These are phyloP conservation scores for Tulasnella sp. DNA, from an alignment of 768 basidiomycete species.

Conservation along the genomic window DNA sequence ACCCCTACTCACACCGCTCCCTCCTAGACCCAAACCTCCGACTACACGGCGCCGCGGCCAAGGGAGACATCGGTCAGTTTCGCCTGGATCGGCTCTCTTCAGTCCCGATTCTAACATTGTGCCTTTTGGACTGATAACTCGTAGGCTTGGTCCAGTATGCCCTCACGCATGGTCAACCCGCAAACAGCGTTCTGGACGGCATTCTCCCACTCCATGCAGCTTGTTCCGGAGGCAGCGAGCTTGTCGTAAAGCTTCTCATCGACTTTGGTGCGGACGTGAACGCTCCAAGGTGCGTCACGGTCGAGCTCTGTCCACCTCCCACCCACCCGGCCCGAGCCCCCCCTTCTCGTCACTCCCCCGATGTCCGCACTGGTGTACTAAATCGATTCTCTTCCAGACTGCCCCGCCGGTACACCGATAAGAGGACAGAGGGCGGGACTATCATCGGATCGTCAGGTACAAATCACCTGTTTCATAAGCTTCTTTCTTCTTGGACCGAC, in stretches of 20 bases:
- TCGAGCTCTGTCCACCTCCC: constrained; percentile 5
- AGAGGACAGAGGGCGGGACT: constrained; percentile 25
- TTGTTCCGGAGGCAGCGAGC: constrained; percentile 76
- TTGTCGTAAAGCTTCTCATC: constrained; percentile 78
- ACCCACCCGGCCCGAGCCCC: neutral
- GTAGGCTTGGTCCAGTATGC: constrained; percentile 78
- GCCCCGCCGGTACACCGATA: constrained; percentile 32
- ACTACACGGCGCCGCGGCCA: constrained; percentile 35
- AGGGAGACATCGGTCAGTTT: constrained; percentile 57
- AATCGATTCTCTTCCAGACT: constrained; percentile 20
- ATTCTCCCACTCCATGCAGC: constrained; percentile 96
- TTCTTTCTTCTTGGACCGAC: constrained; percentile 3
- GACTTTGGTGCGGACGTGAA: constrained; percentile 97
- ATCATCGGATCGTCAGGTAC: constrained; percentile 25
- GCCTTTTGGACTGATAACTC: neutral
- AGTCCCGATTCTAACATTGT: neutral
- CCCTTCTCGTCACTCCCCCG: constrained; percentile 21
- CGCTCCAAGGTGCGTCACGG: constrained; percentile 60
- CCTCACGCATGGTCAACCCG: constrained; percentile 83
- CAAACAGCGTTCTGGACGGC: constrained; percentile 91
- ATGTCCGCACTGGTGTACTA: constrained; percentile 50
- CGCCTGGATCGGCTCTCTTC: neutral
- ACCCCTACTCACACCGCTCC: neutral
- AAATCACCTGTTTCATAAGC: constrained; percentile 10
- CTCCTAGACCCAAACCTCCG: constrained; percentile 46